These are phyloP conservation scores for slime mould (Dictyostelium discoideum) DNA, from an alignment of 78 protist species.

Conservation along the genomic window DNA sequence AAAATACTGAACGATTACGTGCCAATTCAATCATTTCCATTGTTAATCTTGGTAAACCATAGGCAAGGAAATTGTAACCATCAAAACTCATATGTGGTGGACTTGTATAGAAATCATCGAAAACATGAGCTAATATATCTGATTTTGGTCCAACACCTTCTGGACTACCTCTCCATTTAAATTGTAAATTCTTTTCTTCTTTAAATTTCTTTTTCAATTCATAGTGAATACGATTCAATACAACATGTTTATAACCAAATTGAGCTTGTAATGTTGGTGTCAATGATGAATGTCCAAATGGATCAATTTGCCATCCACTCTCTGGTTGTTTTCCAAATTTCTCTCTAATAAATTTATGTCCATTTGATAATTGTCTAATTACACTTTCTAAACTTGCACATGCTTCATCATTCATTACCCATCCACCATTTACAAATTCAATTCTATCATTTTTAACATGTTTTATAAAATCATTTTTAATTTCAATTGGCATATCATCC, in stretches of 20 bases:
- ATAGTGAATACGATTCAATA: constrained; percentile 33
- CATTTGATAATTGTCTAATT: constrained; percentile 32
- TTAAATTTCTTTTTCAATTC: constrained; percentile 11
- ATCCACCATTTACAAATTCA: constrained; percentile 53
- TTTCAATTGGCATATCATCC: neutral
- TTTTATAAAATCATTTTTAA: neutral
- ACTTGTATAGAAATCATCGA: constrained; percentile 40
- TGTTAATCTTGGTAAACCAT: neutral
- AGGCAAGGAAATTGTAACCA: neutral
- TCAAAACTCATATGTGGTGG: constrained; percentile 28
- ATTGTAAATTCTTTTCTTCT: neutral
- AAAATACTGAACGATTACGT: neutral
- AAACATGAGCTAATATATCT: constrained; percentile 62
- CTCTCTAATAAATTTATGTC: constrained; percentile 43
- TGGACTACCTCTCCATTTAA: constrained; percentile 44
- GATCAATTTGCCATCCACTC: constrained; percentile 71
- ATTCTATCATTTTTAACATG: constrained; percentile 7
- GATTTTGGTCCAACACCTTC: neutral
- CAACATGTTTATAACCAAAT: constrained; percentile 42
- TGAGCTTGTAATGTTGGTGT: constrained; percentile 48
- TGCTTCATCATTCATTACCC: constrained; percentile 53
- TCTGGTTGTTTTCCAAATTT: constrained; percentile 49
- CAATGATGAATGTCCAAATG: constrained; percentile 48
- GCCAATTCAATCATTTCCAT: neutral
- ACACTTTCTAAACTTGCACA: constrained; percentile 21